phyloP scores from a whole-genome alignment of 2,329 filamentous ascomycete genomes.

The Penicillium brevicompactum region DNA sequence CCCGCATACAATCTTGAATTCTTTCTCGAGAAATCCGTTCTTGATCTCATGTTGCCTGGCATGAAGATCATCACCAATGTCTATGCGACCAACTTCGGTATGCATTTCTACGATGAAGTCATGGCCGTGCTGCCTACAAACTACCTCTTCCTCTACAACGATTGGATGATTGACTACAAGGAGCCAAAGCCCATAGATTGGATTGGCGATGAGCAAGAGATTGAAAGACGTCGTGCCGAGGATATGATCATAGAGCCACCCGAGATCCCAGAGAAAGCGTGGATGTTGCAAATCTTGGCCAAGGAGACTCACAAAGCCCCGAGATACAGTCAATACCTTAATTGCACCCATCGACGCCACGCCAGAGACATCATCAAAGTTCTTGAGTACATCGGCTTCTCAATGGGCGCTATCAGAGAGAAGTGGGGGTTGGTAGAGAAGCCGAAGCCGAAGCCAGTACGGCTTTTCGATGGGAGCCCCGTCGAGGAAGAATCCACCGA shows the following conservation, averaged over 20 bases:
- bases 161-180: constrained; percentile 69
- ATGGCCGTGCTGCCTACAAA: constrained; percentile 61
- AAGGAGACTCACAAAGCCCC: not conserved
- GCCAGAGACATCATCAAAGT: not conserved
- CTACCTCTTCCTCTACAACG: constrained; percentile 67
- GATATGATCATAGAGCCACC: not conserved
- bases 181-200: constrained; percentile 45
- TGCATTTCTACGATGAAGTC: constrained; percentile 66
- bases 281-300: not conserved
- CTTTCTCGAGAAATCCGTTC: constrained; percentile 67
- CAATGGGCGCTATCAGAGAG: not conserved
- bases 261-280: not conserved
- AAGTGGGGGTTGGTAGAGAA: not conserved
- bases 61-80: constrained; percentile 63
- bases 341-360: not conserved
- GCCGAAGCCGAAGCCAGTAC: not conserved
- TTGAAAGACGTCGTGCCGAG: not conserved
- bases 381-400: not conserved
- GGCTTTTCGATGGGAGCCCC: not conserved
- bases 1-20: constrained; percentile 53
- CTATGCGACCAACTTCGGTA: constrained; percentile 59
- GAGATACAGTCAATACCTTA: not conserved
- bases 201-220: constrained; percentile 1
- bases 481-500: not conserved
- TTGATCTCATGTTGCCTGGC: constrained; percentile 60